A percentile compares a stretch with the other conserved stretches of the same genome.
phyloP scores from a whole-genome alignment of 176 grass and related monocot species.

The Aegilops speltoides region DNA sequence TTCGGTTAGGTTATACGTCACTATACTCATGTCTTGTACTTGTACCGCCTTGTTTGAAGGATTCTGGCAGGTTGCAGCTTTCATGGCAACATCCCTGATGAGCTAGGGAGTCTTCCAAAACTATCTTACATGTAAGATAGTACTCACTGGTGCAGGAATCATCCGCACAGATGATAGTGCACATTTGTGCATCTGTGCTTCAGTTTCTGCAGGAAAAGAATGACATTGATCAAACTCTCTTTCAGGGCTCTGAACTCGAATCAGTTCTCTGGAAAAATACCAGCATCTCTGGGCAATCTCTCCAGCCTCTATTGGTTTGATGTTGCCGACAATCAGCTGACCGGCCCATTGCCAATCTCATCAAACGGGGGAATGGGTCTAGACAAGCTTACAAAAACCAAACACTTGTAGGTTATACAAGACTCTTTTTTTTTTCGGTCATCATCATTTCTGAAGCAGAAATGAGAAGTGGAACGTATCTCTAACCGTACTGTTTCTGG shows the following conservation, averaged over 20 bases:
- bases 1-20: neutral
- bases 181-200: neutral
- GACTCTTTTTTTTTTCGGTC: neutral
- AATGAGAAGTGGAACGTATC: neutral
- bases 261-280: constrained; percentile 73
- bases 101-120: constrained; percentile 62
- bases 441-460: neutral
- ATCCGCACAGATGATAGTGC: neutral
- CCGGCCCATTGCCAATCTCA: constrained; percentile 72
- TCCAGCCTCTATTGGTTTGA: constrained; percentile 89
- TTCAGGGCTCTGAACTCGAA: constrained; percentile 88
- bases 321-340: constrained; percentile 74
- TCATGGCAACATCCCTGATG: constrained; percentile 65
- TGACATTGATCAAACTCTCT: constrained; percentile 16
- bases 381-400: constrained; percentile 67
- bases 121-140: constrained; percentile 68
- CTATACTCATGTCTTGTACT: neutral
- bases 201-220: neutral
- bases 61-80: constrained; percentile 85
- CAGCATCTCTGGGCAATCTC: constrained; percentile 80
- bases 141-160: neutral
- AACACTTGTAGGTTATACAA: constrained; percentile 80
- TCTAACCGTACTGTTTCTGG: constrained; percentile 1
- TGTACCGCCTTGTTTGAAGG: constrained; percentile 37
- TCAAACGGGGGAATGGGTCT: constrained; percentile 52